A percentile compares a stretch with the other conserved stretches of the same genome.
These are phyloP conservation scores for Raffaelea deltoideospora DNA, from an alignment of 2,329 filamentous ascomycete genomes.

Conservation along the genomic window DNA sequence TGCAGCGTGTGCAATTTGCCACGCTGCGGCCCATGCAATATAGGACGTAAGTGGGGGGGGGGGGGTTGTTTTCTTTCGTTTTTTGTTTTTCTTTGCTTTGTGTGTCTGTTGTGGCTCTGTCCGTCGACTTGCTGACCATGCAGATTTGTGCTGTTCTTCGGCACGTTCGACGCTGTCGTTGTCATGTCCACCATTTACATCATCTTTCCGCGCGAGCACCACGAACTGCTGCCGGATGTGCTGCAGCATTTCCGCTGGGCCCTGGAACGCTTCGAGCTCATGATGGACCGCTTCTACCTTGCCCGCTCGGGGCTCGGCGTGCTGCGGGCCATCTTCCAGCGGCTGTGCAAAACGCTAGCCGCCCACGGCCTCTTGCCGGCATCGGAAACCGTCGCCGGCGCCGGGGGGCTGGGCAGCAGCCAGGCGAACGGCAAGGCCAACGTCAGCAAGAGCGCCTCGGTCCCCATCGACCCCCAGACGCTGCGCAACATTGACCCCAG, in stretches of 20 bases:
- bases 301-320: conserved; percentile 39
- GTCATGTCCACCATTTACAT: conserved; percentile 46
- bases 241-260: conserved; percentile 45
- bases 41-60: conserved; percentile 26
- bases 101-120: too few relatives aligned
- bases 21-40: conserved; percentile 35
- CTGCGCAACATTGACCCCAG: conserved; percentile 10
- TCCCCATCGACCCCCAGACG: conserved; percentile 7
- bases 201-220: conserved; percentile 40
- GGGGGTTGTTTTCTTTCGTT: too few relatives aligned
- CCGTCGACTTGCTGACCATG: background rate
- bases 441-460: background rate
- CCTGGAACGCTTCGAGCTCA: conserved; percentile 40
- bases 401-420: too few relatives aligned
- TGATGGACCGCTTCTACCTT: conserved; percentile 36
- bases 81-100: background rate
- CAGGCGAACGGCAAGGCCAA: conserved; percentile 8
- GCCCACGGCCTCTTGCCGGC: conserved; percentile 14
- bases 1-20: conserved; percentile 35
- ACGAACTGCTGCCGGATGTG: conserved; percentile 28
- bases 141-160: conserved; percentile 42
- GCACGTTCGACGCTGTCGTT: conserved; percentile 49
- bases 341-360: conserved; percentile 35
- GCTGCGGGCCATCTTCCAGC: conserved; percentile 36
- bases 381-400: conserved; percentile 2